These are phyloP conservation scores for Monosporascus cannonballus DNA, from an alignment of 2,329 filamentous ascomycete species.

Conservation along the genomic window DNA sequence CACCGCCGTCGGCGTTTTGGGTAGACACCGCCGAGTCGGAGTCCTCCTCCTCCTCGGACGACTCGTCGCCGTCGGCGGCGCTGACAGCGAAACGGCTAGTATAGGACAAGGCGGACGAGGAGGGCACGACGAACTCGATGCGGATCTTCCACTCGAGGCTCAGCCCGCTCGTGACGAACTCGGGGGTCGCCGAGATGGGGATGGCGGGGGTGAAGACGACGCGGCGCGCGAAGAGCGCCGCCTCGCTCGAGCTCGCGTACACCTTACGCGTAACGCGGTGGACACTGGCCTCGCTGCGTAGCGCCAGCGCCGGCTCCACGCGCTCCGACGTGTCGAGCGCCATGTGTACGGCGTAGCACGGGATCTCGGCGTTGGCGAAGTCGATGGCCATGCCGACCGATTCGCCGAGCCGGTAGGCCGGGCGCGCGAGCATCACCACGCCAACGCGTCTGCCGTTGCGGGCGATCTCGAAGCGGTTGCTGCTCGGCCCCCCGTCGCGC, in stretches of 20 bases:
- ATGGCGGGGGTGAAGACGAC: conserved; percentile 79
- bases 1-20: not conserved
- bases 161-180: conserved; percentile 86
- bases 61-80: conserved; percentile 15
- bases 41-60: conserved; percentile 4
- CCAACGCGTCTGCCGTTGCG: conserved; percentile 88
- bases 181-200: conserved; percentile 76
- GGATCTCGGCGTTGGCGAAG: conserved; percentile 69
- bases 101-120: conserved; percentile 14
- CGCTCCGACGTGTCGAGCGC: conserved; percentile 83
- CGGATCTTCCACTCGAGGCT: conserved; percentile 82
- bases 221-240: conserved; percentile 72
- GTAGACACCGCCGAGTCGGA: not conserved
- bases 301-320: conserved; percentile 71
- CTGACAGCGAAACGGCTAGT: conserved; percentile 17
- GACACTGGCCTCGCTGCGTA: conserved; percentile 80
- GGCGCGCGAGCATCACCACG: conserved; percentile 80
- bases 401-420: conserved; percentile 85
- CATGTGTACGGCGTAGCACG: conserved; percentile 79
- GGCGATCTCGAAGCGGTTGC: conserved; percentile 93
- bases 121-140: conserved; percentile 86
- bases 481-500: conserved; percentile 63
- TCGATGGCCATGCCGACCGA: conserved; percentile 79
- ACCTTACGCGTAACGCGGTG: conserved; percentile 79
- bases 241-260: conserved; percentile 73